phyloP scores from a whole-genome alignment of 805 yeast species.

The Zygosaccharomyces kombuchaensis region DNA sequence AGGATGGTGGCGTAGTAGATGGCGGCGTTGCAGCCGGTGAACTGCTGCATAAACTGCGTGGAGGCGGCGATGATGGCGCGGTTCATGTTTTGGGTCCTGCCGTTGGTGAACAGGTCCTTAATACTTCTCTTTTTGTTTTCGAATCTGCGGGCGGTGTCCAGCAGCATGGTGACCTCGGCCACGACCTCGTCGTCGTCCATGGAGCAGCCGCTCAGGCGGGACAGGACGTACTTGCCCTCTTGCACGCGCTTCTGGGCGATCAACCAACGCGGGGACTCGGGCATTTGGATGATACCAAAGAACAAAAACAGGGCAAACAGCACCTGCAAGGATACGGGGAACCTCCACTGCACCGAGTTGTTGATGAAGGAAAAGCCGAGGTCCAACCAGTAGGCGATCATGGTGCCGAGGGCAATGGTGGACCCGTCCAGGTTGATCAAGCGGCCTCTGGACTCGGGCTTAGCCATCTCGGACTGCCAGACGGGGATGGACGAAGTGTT shows the following conservation, averaged over 20 bases:
- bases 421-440: conserved; percentile 67
- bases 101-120: conserved; percentile 43
- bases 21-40: conserved; percentile 63
- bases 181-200: conserved; percentile 54
- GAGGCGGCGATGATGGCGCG: conserved; percentile 51
- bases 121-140: conserved; percentile 32
- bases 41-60: conserved; percentile 60
- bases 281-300: conserved; percentile 47
- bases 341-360: conserved; percentile 64
- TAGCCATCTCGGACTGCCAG: conserved; percentile 46
- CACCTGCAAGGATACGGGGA: conserved; percentile 57
- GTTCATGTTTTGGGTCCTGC: conserved; percentile 56
- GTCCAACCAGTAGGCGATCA: conserved; percentile 69
- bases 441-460: conserved; percentile 55
- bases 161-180: conserved; percentile 53
- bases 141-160: conserved; percentile 62
- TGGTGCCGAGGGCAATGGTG: conserved; percentile 68
- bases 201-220: conserved; percentile 52
- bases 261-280: conserved; percentile 70
- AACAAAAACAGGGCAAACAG: conserved; percentile 41
- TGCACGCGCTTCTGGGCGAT: conserved; percentile 52
- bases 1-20: conserved; percentile 63
- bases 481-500: conserved; percentile 72
- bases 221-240: conserved; percentile 57
- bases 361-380: conserved; percentile 45